A percentile compares a stretch with the other conserved stretches of the same genome.
Evolutionary conservation across 306 rosid genomes (phyloP).

Genomic region (Nissolia schottii): DNA sequence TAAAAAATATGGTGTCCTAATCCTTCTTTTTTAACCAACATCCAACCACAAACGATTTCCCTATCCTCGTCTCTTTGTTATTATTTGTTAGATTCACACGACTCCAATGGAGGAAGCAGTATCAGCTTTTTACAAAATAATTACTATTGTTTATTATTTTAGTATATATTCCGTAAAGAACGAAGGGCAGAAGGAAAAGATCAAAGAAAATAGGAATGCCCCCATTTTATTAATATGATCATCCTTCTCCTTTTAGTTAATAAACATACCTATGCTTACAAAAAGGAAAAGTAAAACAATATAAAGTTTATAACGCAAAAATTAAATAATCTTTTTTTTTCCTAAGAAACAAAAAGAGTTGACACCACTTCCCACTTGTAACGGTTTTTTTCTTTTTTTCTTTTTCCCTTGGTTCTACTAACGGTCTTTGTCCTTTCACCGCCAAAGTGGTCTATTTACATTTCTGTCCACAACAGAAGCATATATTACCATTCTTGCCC

Average conservation of each 20-base stretch:
- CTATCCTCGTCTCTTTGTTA: neutral
- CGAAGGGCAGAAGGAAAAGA: neutral
- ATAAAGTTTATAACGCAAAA: constrained; percentile 32
- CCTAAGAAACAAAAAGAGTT: constrained; percentile 14
- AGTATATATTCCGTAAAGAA: neutral
- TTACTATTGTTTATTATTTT: neutral
- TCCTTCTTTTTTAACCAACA: neutral
- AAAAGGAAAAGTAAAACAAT: constrained; percentile 19
- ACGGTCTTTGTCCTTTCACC: constrained; percentile 40
- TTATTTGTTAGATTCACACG: neutral
- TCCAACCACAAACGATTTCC: neutral
- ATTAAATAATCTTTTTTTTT: constrained; percentile 32
- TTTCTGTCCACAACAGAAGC: constrained; percentile 37
- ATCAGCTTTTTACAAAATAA: neutral
- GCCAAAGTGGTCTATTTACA: constrained; percentile 66
- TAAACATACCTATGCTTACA: constrained; percentile 49
- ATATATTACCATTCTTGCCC: constrained; percentile 32
- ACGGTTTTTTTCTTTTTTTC: too few species aligned
- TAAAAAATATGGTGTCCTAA: neutral
- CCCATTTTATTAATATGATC: constrained; percentile 43
- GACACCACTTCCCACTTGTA: constrained; percentile 32
- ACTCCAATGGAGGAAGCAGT: neutral
- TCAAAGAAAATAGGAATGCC: constrained; percentile 36
- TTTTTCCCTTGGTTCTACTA: constrained; percentile 38
- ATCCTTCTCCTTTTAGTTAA: constrained; percentile 38